Base-by-base conservation (phyloP, 139 green algal genomes). In the Cymbomonas tetramitiformis region DNA sequence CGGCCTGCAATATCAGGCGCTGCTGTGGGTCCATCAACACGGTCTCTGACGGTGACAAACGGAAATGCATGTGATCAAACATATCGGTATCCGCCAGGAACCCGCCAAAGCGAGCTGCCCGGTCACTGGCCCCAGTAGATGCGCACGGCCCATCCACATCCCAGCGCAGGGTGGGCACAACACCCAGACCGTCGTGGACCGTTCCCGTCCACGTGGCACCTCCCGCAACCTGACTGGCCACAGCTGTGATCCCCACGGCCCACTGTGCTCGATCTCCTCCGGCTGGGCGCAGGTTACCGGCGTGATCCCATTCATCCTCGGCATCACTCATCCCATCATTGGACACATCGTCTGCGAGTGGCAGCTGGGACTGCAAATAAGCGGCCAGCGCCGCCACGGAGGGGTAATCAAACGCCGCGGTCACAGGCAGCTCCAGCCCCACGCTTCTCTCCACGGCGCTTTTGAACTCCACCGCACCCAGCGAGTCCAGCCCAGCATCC, bases 401-500 rank as follows among this genome's bases (percentile, higher is more conserved):
- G 5, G 58, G 73, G 52, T 83, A 74, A 34, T 85, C 75, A 36
- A 84, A 79, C 31, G 82, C 72, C 12, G 79, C 50, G 6, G 78
- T 85, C 24, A 29, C 40, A 19, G 74, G 72, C 28, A 86, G 68
- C 30, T 62, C 38, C 26, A 80, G 39, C 1, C 46, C 51, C 39
- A 76, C 24, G n/a, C 24, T 21, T 12, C 32, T 31, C 26, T 68
- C 59, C 7, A 68, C 18, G 3, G 55, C 26, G 31, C 56, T 58
- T 18, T 60, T 60, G 32, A 83, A 56, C 57, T 83, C 76, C 19
- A 83, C 67, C 1, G 71, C 71, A 25, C 75, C 75, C 41, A 83
- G 68, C 12, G 69, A 84, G 74, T 94, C 84, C 51, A 94, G 70
- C 6, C 85, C 85, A 4, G 78, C 69, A 0, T 72, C 68, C 77